phyloP scores from a whole-genome alignment of 257 asterid genomes.

The Ligustrum vulgare region DNA sequence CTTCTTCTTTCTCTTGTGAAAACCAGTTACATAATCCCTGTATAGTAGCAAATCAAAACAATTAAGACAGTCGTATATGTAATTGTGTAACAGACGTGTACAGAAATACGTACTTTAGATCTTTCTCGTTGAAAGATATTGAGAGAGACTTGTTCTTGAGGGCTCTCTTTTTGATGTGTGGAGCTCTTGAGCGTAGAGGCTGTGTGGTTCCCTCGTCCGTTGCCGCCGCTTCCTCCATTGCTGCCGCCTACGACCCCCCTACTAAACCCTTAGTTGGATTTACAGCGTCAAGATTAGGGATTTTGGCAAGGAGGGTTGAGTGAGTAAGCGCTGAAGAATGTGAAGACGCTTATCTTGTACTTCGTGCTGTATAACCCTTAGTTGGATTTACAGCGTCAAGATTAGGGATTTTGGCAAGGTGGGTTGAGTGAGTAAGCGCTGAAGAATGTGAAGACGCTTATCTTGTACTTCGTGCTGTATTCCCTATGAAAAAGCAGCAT shows the following conservation, averaged over 20 bases:
- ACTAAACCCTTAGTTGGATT: slow-evolving; percentile 27
- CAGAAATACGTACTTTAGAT: slow-evolving; percentile 53
- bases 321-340: not conserved
- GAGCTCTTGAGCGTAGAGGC: slow-evolving; percentile 34
- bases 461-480: too few relatives aligned
- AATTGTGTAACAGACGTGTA: not conserved
- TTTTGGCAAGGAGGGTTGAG: not conserved
- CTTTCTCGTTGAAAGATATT: slow-evolving; percentile 75
- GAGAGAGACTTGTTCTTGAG: slow-evolving; percentile 69
- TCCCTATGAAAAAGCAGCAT: not conserved
- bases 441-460: not conserved
- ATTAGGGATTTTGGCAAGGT: not conserved
- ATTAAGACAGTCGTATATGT: not conserved
- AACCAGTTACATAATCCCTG: slow-evolving; percentile 91
- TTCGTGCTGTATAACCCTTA: slow-evolving; percentile 32
- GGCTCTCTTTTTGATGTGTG: slow-evolving; percentile 66
- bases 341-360: not conserved
- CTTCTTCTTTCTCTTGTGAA: slow-evolving; percentile 99
- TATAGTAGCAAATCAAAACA: not conserved
- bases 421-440: not conserved
- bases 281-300: not conserved
- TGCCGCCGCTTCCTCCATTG: slow-evolving; percentile 50
- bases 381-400: not conserved
- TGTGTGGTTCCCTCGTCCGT: slow-evolving; percentile 34
- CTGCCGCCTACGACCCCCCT: slow-evolving; percentile 17